Conservation (phyloP, 1,139 yeast species). For the Yamadazyma triangularis region DNA sequence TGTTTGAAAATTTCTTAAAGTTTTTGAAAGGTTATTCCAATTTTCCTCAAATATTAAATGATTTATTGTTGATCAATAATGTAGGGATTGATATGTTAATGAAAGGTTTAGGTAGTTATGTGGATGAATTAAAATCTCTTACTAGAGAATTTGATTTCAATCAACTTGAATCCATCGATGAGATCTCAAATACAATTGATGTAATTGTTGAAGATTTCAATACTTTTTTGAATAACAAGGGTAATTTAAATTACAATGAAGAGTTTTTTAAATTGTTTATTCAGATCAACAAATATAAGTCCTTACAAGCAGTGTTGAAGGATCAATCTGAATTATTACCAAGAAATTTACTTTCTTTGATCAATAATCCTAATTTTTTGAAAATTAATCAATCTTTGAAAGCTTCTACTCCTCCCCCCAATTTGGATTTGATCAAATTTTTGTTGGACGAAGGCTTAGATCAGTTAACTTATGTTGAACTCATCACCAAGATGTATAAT, state of each 20-base stretch:
- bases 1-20: constrained; percentile 18
- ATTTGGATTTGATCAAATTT: constrained; percentile 3
- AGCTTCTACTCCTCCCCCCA: background rate
- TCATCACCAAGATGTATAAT: constrained; percentile 5
- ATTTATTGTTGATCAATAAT: constrained; percentile 13
- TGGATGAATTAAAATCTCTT: constrained; percentile 22
- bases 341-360: constrained; percentile 3
- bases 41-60: constrained; percentile 11
- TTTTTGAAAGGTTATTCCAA: constrained; percentile 10
- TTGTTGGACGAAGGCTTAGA: constrained; percentile 1
- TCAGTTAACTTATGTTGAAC: constrained; percentile 1
- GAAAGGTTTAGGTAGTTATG: constrained; percentile 13
- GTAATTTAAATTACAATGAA: constrained; percentile 10
- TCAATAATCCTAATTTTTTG: background rate
- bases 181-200: constrained; percentile 18
- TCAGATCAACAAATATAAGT: constrained; percentile 23
- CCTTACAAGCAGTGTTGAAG: constrained; percentile 16
- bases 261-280: constrained; percentile 20
- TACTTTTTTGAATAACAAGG: constrained; percentile 10
- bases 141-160: constrained; percentile 19
- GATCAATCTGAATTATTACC: constrained; percentile 3
- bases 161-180: constrained; percentile 7
- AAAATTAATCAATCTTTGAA: no score
- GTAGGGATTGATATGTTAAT: constrained; percentile 15
- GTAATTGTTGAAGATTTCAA: constrained; percentile 18